These are phyloP conservation scores for Apiotrichum mycotoxinovorans DNA, from an alignment of 1,284 basidiomycete species.

Conservation along the genomic window DNA sequence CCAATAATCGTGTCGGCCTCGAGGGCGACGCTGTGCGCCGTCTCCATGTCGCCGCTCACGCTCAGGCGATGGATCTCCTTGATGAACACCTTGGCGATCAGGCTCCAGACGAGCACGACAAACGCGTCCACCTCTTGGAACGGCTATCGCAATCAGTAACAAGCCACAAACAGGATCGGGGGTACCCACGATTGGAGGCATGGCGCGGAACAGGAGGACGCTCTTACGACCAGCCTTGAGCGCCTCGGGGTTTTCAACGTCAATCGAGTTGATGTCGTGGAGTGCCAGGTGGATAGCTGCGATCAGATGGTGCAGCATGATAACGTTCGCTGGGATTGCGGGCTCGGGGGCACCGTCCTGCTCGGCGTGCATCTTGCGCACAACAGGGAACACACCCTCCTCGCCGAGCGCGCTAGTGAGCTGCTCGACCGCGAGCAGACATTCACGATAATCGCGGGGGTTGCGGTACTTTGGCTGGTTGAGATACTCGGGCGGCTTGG, in stretches of 20 bases:
- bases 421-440: slow-evolving; percentile 31
- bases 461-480: slow-evolving; percentile 43
- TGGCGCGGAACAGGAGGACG: slow-evolving; percentile 31
- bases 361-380: slow-evolving; percentile 29
- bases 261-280: slow-evolving; percentile 43
- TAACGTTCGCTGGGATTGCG: slow-evolving; percentile 26
- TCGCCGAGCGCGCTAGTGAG: slow-evolving; percentile 27
- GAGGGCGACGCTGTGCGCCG: slow-evolving; percentile 4
- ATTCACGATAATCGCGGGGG: slow-evolving; percentile 34
- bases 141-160: slow-evolving; percentile 22
- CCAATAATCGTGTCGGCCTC: slow-evolving; percentile 10
- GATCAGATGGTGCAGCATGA: slow-evolving; percentile 42
- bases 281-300: slow-evolving; percentile 36
- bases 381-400: slow-evolving; percentile 39
- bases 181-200: slow-evolving; percentile 32
- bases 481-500: slow-evolving; percentile 30
- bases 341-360: slow-evolving; percentile 30
- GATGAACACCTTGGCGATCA: slow-evolving; percentile 38
- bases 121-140: slow-evolving; percentile 41
- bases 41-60: slow-evolving; percentile 23
- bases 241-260: slow-evolving; percentile 37
- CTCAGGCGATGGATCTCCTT: slow-evolving; percentile 39
- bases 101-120: slow-evolving; percentile 40
- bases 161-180: too few species aligned
- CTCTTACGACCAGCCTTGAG: slow-evolving; percentile 33